These are phyloP conservation scores for Sergeia podlipaevii DNA, from an alignment of 208 protist species.

Conservation along the genomic window DNA sequence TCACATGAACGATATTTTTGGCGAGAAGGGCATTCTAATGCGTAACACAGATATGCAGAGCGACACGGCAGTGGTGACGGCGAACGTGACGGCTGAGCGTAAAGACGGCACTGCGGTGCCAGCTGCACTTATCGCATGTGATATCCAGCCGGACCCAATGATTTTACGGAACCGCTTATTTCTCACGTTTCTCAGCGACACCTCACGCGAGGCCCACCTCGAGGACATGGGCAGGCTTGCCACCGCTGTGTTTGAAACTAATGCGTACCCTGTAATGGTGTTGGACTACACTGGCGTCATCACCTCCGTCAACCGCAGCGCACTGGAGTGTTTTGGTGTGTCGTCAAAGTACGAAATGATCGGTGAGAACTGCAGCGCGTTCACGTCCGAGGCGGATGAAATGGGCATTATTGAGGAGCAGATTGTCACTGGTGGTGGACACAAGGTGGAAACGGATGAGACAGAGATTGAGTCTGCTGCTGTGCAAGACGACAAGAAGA, in stretches of 20 bases:
- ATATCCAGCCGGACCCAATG: slow-evolving; percentile 1
- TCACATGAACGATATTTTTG: no score
- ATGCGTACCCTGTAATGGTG: slow-evolving; percentile 23
- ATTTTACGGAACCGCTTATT: not conserved
- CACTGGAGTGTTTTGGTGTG: slow-evolving; percentile 19
- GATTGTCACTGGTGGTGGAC: not conserved
- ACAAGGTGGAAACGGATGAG: not conserved
- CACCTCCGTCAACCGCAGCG: slow-evolving; percentile 23
- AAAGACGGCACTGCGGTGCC: slow-evolving; percentile 16
- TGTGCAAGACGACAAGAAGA: no score
- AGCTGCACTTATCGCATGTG: slow-evolving; percentile 3
- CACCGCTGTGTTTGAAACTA: slow-evolving; percentile 13
- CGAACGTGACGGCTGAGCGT: slow-evolving; percentile 4
- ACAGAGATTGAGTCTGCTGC: not conserved
- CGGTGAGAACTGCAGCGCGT: slow-evolving; percentile 13
- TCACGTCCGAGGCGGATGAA: not conserved
- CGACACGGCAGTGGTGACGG: not conserved
- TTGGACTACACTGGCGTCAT: slow-evolving; percentile 22
- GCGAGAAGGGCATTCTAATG: no score
- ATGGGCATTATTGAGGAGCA: not conserved
- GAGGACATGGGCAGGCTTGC: slow-evolving; percentile 15
- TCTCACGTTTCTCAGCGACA: slow-evolving; percentile 16
- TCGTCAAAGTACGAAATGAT: slow-evolving; percentile 10
- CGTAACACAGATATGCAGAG: no score
- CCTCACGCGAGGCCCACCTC: slow-evolving; percentile 3